These are phyloP conservation scores for thale cress (Arabidopsis thaliana) DNA, from an alignment of 345 rosid species.

Conservation along the genomic window DNA sequence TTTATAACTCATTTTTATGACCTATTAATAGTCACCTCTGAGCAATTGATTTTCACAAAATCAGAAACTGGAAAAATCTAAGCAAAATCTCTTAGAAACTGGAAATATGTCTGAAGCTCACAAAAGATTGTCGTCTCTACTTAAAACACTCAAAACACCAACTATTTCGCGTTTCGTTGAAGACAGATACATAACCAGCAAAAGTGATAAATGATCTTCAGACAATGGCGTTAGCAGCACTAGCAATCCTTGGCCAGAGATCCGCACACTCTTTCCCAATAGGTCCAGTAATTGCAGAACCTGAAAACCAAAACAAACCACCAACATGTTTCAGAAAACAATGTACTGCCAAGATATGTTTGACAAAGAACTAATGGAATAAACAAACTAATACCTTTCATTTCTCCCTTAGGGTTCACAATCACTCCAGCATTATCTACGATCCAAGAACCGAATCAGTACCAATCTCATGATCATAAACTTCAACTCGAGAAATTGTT, in stretches of 20 bases:
- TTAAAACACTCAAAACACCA: conserved; percentile 16
- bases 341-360: neutral
- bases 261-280: conserved; percentile 96
- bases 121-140: conserved; percentile 27
- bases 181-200: conserved; percentile 8
- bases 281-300: conserved; percentile 93
- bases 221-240: conserved; percentile 87
- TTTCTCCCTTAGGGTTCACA: conserved; percentile 93
- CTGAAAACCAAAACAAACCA: conserved; percentile 39
- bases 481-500: neutral
- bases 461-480: neutral
- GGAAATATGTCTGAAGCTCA: conserved; percentile 13
- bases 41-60: neutral
- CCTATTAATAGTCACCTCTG: too few species aligned
- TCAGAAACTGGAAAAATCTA: neutral
- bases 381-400: conserved; percentile 70
- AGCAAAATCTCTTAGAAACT: conserved; percentile 12
- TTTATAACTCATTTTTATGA: neutral
- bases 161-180: neutral
- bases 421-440: conserved; percentile 96
- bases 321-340: neutral
- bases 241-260: conserved; percentile 95
- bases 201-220: conserved; percentile 22
- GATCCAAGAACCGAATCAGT: neutral
- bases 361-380: neutral